A percentile compares a stretch with the other conserved stretches of the same genome.
Conservation (phyloP, 495 filamentous ascomycete genomes). For the Penicillium tannophilum region DNA sequence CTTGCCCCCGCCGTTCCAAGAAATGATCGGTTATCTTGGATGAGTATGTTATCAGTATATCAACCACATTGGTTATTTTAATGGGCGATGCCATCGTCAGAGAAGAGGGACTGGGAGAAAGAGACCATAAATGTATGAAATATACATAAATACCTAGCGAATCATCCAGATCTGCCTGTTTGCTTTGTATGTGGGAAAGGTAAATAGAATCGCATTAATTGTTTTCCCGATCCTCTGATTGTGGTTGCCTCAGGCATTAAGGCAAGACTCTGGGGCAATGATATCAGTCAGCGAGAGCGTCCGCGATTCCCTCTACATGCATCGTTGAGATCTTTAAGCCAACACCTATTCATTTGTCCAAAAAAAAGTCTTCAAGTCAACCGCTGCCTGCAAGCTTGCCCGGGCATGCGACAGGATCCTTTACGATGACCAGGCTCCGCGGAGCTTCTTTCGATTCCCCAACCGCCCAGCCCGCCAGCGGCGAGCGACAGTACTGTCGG, state of each 20-base stretch:
- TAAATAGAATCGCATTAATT: neutral
- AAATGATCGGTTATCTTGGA: too few species aligned
- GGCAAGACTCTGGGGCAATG: slow-evolving; percentile 4
- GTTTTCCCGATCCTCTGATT: neutral
- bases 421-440: slow-evolving; percentile 50
- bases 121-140: too few species aligned
- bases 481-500: slow-evolving; percentile 33
- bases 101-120: too few species aligned
- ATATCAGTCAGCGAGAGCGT: slow-evolving; percentile 12
- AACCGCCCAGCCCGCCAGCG: slow-evolving; percentile 30
- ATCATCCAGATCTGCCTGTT: too few species aligned
- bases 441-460: slow-evolving; percentile 47
- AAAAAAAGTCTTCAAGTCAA: neutral
- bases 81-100: too few species aligned
- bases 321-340: neutral
- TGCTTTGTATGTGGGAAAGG: too few species aligned
- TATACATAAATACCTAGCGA: too few species aligned
- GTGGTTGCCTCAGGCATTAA: slow-evolving; percentile 2
- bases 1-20: too few species aligned
- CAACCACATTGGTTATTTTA: too few species aligned
- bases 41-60: too few species aligned
- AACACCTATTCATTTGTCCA: neutral
- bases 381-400: neutral
- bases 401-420: slow-evolving; percentile 32
- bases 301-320: neutral